Conservation (phyloP, 495 filamentous ascomycete genomes). For the Aspergillus nidulans region DNA sequence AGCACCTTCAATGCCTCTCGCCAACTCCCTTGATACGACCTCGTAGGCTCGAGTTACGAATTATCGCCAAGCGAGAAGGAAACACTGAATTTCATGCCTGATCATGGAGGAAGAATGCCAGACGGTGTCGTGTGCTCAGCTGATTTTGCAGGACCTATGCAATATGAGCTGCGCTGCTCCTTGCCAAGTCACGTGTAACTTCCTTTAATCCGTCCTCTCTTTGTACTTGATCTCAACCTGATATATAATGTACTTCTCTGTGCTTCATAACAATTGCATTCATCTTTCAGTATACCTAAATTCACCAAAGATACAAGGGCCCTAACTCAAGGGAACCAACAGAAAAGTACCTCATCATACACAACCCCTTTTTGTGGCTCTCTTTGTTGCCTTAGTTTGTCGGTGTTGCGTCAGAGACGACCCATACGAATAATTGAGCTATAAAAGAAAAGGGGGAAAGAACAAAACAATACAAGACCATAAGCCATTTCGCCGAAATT, state of each 20-base stretch:
- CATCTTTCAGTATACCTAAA: background rate
- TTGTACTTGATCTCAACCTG: no score
- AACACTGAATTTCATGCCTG: background rate
- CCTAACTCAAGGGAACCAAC: conserved; percentile 3
- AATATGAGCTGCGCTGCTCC: background rate
- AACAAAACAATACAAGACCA: conserved; percentile 6
- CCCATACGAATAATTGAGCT: conserved; percentile 2
- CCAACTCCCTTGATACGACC: background rate
- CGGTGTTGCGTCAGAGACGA: conserved; percentile 4
- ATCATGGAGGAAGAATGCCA: background rate
- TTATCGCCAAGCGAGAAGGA: background rate
- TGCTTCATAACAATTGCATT: conserved; percentile 9
- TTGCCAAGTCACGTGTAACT: background rate
- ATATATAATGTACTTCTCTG: background rate
- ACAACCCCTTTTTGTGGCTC: conserved; percentile 4
- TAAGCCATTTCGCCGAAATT: conserved; percentile 9
- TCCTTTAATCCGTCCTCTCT: no score
- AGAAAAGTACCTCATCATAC: conserved; percentile 5
- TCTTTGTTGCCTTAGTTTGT: conserved; percentile 6
- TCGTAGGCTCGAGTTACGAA: background rate
- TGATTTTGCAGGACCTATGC: background rate
- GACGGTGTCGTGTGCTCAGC: background rate
- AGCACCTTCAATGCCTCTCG: background rate
- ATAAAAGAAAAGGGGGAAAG: background rate
- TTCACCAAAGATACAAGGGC: background rate